phyloP scores from a whole-genome alignment of 345 rosid genomes.

The Turnera subulata region DNA sequence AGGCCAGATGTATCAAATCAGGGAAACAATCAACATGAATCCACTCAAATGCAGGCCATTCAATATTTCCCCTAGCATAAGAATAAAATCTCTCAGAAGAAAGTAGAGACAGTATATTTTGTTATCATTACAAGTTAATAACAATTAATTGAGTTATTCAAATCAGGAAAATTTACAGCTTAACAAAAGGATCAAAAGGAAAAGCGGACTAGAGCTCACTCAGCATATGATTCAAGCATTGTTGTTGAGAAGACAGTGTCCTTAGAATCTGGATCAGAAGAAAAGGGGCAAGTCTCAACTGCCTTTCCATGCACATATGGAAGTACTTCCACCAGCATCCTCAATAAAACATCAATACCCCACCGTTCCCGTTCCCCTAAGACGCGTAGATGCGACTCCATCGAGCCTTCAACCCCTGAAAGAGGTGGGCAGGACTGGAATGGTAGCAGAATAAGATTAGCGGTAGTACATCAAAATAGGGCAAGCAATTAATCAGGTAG shows the following conservation, averaged over 20 bases:
- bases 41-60: slow-evolving; percentile 95
- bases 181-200: not conserved
- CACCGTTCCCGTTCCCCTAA: slow-evolving; percentile 95
- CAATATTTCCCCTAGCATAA: slow-evolving; percentile 58
- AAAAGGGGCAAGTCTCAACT: slow-evolving; percentile 74
- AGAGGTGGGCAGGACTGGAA: slow-evolving; percentile 85
- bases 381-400: slow-evolving; percentile 82
- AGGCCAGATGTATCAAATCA: slow-evolving; percentile 65
- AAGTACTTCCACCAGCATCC: slow-evolving; percentile 74
- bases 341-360: slow-evolving; percentile 83
- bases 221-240: slow-evolving; percentile 66
- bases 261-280: slow-evolving; percentile 42
- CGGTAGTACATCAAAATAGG: not conserved
- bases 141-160: not conserved
- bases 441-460: slow-evolving; percentile 10
- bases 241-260: slow-evolving; percentile 47
- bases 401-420: slow-evolving; percentile 93
- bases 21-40: slow-evolving; percentile 89
- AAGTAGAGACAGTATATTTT: not conserved
- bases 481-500: slow-evolving; percentile 4
- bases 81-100: slow-evolving; percentile 18
- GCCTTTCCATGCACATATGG: slow-evolving; percentile 70
- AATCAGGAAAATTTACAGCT: slow-evolving; percentile 1
- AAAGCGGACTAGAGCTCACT: slow-evolving; percentile 38
- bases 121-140: slow-evolving; percentile 7